phyloP scores from a whole-genome alignment of 75 land plant species.

The Selaginella moellendorffii region DNA sequence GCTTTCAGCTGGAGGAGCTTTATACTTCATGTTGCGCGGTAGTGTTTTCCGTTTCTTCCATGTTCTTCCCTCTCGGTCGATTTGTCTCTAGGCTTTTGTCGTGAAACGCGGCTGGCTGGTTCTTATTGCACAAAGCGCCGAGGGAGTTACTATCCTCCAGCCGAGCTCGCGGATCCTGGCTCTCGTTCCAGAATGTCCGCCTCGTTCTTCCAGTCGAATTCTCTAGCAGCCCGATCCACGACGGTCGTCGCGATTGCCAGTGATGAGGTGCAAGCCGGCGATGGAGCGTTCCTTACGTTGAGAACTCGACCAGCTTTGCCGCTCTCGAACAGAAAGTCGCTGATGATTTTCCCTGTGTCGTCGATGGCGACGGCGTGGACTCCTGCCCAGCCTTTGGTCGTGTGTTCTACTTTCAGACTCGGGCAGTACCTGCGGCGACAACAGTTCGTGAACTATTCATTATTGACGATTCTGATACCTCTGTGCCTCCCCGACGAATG shows the following conservation, averaged over 20 bases:
- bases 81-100: too few species aligned
- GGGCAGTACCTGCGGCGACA: conserved; percentile 38
- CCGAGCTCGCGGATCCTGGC: too few species aligned
- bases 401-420: conserved; percentile 17
- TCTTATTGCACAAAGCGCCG: too few species aligned
- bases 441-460: too few species aligned
- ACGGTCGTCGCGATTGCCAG: conserved; percentile 25
- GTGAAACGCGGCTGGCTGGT: too few species aligned
- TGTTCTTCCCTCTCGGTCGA: too few species aligned
- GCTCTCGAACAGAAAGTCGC: conserved; percentile 31
- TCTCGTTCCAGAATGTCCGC: too few species aligned
- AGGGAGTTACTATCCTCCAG: too few species aligned
- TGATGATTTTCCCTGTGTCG: conserved; percentile 22
- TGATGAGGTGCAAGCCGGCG: conserved; percentile 31
- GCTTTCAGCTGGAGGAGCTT: too few species aligned
- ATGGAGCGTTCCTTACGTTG: conserved; percentile 34
- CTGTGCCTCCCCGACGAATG: conserved; percentile 25
- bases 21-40: too few species aligned
- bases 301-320: conserved; percentile 25
- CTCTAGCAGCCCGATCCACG: conserved; percentile 19
- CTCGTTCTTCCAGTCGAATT: conserved; percentile 22
- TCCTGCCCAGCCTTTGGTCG: conserved; percentile 27
- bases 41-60: too few species aligned
- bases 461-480: too few species aligned
- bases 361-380: conserved; percentile 36